Percentiles rank a stretch among this genome's conserved stretches.
Evolutionary conservation across 2,329 filamentous ascomycete genomes (phyloP).

Genomic region (Claviceps digitariae): DNA sequence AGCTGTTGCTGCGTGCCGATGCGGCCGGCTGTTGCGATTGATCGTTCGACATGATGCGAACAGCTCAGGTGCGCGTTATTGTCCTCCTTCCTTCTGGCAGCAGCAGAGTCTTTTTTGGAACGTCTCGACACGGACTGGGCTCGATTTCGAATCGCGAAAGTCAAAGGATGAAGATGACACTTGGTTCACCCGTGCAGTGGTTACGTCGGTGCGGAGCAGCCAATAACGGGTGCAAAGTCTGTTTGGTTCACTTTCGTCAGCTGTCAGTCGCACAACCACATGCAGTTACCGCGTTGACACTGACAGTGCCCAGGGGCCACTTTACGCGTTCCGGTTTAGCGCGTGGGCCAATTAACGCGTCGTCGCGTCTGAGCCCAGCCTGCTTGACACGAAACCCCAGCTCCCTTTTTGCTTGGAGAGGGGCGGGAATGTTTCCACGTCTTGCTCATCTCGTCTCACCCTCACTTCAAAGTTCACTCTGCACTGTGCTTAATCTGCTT

Average conservation of each 20-base stretch:
- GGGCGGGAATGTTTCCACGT: not conserved
- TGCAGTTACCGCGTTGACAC: no score
- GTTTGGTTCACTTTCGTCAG: not conserved
- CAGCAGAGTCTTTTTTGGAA: not conserved
- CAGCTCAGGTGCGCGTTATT: not conserved
- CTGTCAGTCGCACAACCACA: not conserved
- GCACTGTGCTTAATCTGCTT: not conserved
- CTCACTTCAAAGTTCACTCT: slow-evolving; percentile 7
- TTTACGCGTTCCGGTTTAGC: slow-evolving; percentile 26
- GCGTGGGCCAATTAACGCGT: slow-evolving; percentile 29
- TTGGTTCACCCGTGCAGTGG: not conserved
- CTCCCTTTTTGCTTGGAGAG: slow-evolving; percentile 3
- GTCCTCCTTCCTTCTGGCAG: not conserved
- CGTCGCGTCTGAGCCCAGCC: slow-evolving; percentile 10
- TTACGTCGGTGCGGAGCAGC: not conserved
- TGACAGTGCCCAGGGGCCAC: slow-evolving; percentile 9
- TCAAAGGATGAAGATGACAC: not conserved
- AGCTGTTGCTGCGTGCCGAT: slow-evolving; percentile 38
- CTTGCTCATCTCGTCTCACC: slow-evolving; percentile 7
- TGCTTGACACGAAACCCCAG: slow-evolving; percentile 13
- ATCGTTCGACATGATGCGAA: slow-evolving; percentile 23
- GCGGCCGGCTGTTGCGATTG: slow-evolving; percentile 12
- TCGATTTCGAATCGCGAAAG: not conserved
- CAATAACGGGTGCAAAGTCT: not conserved
- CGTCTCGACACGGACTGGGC: not conserved